Evolutionary conservation across 257 asterid genomes (phyloP), one percentile per base, ranked within the genome.

Genomic region (Solanum microdontum): DNA sequence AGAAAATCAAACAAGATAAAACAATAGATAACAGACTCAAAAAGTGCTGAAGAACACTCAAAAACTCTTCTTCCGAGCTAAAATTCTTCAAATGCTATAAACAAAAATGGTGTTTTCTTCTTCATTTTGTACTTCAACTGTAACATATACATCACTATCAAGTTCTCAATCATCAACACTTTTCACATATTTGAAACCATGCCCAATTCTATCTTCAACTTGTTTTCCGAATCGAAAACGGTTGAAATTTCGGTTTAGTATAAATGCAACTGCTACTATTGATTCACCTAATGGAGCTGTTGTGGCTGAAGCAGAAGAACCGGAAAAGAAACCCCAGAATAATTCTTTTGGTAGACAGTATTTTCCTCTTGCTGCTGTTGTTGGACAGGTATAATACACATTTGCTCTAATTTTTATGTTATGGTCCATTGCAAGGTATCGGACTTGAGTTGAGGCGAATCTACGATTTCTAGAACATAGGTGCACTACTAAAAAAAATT

Each of bases 291-390:
- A 70, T n/a, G 82, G 82, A 9, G 84, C 73, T 32, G 82, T 36
- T 62, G 39, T 72, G 0, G 0, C 72, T 36, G 32, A 64, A 64
- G 10, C 51, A 4, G 83, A 55, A 26, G 68, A 5, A 8, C 34
- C 83, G 4, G 84, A 73, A 8, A 86, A 73, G 73, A 68, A 76
- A 55, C 17, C 74, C 2, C 55, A 86, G 77, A 84, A 73, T 70
- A 8, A 74, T 89, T 64, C 92, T 11, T 95, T 92, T 40, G 99
- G 99, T 76, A 82, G 99, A n/a, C 93, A 90, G 87, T 94, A 86
- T 89, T 97, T 97, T 85, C 99, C 99, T 39, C 90, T 97, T 87
- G 99, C 99, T 83, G 98, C 99, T 87, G 98, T 97, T 86, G 96
- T 97, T 87, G 99, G 99, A 89, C 99, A 97, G 99, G 99, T 96